Conservation (phyloP, 352 stramenopile genomes). For the Phytophthora fragariae region DNA sequence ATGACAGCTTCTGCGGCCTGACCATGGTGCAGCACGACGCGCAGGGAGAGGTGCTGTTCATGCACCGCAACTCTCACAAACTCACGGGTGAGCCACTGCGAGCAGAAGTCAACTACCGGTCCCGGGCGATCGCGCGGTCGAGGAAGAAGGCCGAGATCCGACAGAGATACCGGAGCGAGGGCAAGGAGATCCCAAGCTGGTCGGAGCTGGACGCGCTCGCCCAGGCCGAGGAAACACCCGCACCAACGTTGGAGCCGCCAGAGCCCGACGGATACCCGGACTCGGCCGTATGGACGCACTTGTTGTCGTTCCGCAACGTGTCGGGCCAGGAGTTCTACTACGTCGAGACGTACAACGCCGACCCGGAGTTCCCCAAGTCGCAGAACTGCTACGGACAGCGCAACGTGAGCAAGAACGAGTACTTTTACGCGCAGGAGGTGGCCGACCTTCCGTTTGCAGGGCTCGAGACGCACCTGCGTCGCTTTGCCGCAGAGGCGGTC, state of each 20-base stretch:
- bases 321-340: constrained; percentile 51
- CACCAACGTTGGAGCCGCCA: constrained; percentile 31
- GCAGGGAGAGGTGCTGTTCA: constrained; percentile 50
- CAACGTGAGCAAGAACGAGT: constrained; percentile 36
- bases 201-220: constrained; percentile 28
- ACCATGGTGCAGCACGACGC: constrained; percentile 65
- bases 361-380: constrained; percentile 48
- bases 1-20: constrained; percentile 57
- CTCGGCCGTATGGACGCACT: constrained; percentile 71
- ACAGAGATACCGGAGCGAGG: constrained; percentile 27
- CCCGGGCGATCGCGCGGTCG: constrained; percentile 26
- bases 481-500: constrained; percentile 37
- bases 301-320: constrained; percentile 64
- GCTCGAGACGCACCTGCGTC: constrained; percentile 35
- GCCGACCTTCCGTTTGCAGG: constrained; percentile 28
- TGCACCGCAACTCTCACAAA: constrained; percentile 69
- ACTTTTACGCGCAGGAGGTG: constrained; percentile 38
- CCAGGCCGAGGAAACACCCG: constrained; percentile 29
- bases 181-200: constrained; percentile 33
- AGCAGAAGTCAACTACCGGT: constrained; percentile 32
- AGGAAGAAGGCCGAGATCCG: constrained; percentile 35
- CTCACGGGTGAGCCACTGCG: constrained; percentile 40
- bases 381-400: constrained; percentile 73
- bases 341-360: constrained; percentile 61
- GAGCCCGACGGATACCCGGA: constrained; percentile 52